phyloP scores from a whole-genome alignment of 371 early-diverging fungal species.

The Lichtheimia ramosa region DNA sequence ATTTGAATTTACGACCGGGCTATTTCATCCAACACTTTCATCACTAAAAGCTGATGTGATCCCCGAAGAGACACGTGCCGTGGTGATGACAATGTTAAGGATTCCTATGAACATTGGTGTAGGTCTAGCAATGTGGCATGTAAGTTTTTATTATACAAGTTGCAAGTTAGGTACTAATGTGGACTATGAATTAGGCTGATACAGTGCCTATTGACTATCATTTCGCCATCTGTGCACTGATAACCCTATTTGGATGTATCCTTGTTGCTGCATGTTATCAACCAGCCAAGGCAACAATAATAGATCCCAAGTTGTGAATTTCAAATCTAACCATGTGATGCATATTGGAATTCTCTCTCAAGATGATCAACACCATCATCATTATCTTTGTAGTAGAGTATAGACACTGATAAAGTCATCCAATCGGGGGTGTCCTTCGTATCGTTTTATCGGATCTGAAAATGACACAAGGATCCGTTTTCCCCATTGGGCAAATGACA shows the following conservation, averaged over 20 bases:
- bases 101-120: slow-evolving; percentile 80
- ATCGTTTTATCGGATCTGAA: background rate
- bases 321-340: too few relatives aligned
- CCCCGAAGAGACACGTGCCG: slow-evolving; percentile 74
- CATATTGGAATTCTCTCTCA: too few relatives aligned
- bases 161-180: too few relatives aligned
- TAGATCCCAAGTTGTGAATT: too few relatives aligned
- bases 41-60: slow-evolving; percentile 66
- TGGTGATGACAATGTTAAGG: slow-evolving; percentile 76
- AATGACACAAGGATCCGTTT: background rate
- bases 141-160: slow-evolving; percentile 28
- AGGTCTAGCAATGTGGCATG: slow-evolving; percentile 62
- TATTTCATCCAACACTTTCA: slow-evolving; percentile 75
- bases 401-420: background rate
- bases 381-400: too few relatives aligned
- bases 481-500: slow-evolving; percentile 5
- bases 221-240: too few relatives aligned
- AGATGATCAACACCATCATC: too few relatives aligned
- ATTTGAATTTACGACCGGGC: slow-evolving; percentile 73
- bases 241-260: too few relatives aligned
- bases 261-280: too few relatives aligned
- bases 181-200: too few relatives aligned
- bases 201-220: too few relatives aligned
- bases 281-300: too few relatives aligned
- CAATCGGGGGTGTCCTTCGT: background rate